Evolutionary conservation across 805 yeast species (phyloP), one percentile per base, ranked within the genome.

Genomic region (Middelhovenomyces tepae): DNA sequence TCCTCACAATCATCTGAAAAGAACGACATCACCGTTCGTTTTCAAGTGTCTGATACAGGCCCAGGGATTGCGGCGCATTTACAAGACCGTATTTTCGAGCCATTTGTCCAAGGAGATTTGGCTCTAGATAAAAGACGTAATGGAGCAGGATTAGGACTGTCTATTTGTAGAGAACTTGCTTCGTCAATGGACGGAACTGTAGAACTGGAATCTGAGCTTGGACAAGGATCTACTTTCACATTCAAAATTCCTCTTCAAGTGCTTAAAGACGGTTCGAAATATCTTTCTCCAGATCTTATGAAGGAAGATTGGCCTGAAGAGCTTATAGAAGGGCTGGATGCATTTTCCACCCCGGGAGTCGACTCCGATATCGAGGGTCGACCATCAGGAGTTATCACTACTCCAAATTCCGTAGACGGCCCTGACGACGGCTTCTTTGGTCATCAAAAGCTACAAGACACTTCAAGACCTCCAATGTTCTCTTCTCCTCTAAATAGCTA

Each of bases 21-120:
- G 5, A n/a, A 16, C 5, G 11, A 13, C 11, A 26, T 26, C 5
- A n/a, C 29, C 5, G 29, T 26, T 15, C 6, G 19, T 16, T 69
- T 89, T 27, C 77, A 75, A 38, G 94, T 91, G 7, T 67, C 67
- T 19, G 98, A 89, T 52, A 81, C 91, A 0, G 97, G 98, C 5
- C 83, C 94, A 1, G 98, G 98, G 37, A 87, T 89, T 30, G 86
- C 81, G 24, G 74, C 78, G 16, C 71, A 75, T 1, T 59, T 84
- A 34, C 94, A 85, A 49, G 78, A 78, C 27, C 75, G 80, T 38
- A 89, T 89, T 1, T 89, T 89, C 57, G 95, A 89, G 51, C 95
- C 95, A 1, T 89, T 89, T 60, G 84, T 85, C 14, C 98, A 89
- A 59, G 97, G 97, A 31, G 97, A 89, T 50, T 95, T 85, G 54